A percentile compares a stretch with the other conserved stretches of the same genome.
These are phyloP conservation scores for Ceratobasidium theobromae DNA, from an alignment of 1,284 basidiomycete genomes.

Conservation along the genomic window DNA sequence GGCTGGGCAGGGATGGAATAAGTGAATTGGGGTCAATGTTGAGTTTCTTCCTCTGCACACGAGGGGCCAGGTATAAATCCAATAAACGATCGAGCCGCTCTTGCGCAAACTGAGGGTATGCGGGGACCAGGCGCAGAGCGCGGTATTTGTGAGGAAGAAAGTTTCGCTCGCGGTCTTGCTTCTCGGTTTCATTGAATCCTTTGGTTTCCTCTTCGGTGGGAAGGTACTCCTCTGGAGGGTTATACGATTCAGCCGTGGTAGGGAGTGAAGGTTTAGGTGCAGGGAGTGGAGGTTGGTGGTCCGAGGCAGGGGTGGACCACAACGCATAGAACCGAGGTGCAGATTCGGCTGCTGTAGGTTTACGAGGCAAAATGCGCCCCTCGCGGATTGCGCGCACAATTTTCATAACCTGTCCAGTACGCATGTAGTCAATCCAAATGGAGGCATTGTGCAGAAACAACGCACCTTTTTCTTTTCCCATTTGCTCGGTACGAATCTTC, in stretches of 20 bases:
- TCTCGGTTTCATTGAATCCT: constrained; percentile 83
- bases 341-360: constrained; percentile 70
- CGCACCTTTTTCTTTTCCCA: constrained; percentile 99
- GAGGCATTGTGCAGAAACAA: neutral
- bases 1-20: constrained; percentile 94
- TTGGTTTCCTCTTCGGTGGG: constrained; percentile 84
- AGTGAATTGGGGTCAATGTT: constrained; percentile 90
- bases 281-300: constrained; percentile 77
- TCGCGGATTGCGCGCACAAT: constrained; percentile 97
- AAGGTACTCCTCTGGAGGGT: constrained; percentile 96
- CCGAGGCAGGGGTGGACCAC: constrained; percentile 74
- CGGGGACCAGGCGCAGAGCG: constrained; percentile 87
- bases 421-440: neutral
- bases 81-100: constrained; percentile 94
- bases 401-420: constrained; percentile 87
- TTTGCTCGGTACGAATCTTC: constrained; percentile 95
- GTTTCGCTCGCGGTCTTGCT: constrained; percentile 89
- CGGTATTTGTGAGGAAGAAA: constrained; percentile 88
- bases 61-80: constrained; percentile 95
- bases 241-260: constrained; percentile 94
- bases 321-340: constrained; percentile 85
- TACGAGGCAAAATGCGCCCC: constrained; percentile 89
- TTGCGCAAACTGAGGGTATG: constrained; percentile 89
- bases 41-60: constrained; percentile 83
- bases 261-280: constrained; percentile 92